Conservation (phyloP, 2,329 filamentous ascomycete species). For the Aspergillus pseudonomiae region DNA sequence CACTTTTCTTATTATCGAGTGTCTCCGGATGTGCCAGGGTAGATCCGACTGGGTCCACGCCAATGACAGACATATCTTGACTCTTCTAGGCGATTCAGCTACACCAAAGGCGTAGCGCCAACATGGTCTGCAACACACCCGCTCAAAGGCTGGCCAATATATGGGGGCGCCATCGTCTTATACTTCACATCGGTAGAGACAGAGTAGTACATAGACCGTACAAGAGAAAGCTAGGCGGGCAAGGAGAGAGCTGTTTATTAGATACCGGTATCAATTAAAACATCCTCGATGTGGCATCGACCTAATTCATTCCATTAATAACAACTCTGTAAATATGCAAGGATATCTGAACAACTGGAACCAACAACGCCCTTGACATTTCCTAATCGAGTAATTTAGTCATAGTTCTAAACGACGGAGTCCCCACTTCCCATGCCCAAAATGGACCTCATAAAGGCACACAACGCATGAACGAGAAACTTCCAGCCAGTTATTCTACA, state of each 20-base stretch:
- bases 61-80: slow-evolving; percentile 75
- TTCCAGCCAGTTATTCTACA: neutral
- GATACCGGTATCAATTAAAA: neutral
- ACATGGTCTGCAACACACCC: slow-evolving; percentile 76
- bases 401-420: neutral
- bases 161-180: neutral
- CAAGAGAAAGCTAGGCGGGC: neutral
- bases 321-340: neutral
- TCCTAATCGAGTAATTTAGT: neutral
- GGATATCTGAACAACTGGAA: neutral
- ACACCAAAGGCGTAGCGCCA: slow-evolving; percentile 83
- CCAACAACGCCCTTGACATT: neutral
- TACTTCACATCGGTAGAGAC: neutral
- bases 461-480: neutral
- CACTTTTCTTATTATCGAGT: slow-evolving; percentile 71
- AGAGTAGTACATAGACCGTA: neutral
- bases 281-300: neutral
- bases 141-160: slow-evolving; percentile 40
- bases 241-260: neutral
- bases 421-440: neutral
- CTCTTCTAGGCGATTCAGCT: slow-evolving; percentile 65
- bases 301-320: neutral
- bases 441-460: neutral
- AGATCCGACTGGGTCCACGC: slow-evolving; percentile 82
- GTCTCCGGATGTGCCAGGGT: slow-evolving; percentile 76